phyloP scores from a whole-genome alignment of 140 eudicot species.

The Erigeron philadelphicus region DNA sequence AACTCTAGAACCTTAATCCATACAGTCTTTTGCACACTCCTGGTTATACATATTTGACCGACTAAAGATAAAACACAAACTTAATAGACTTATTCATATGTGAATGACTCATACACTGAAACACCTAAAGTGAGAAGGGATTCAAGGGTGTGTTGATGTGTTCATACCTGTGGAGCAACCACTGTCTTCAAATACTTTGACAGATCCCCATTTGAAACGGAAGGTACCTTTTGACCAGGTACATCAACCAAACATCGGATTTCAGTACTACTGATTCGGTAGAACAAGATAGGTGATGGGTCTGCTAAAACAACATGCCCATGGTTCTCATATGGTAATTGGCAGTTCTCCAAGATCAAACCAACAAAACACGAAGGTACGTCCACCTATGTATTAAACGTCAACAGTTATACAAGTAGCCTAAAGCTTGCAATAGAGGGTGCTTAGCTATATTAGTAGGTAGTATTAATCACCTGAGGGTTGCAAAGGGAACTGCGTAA shows the following conservation, averaged over 20 bases:
- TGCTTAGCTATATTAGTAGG: conserved; percentile 7
- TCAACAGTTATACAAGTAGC: conserved; percentile 1
- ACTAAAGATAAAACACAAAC: no score
- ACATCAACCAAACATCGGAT: conserved; percentile 80
- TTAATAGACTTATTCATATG: no score
- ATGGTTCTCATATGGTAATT: conserved; percentile 63
- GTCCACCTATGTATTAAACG: conserved; percentile 40
- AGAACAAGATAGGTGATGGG: conserved; percentile 80
- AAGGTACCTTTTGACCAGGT: conserved; percentile 82
- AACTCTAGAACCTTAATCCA: no score
- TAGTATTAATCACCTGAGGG: conserved; percentile 51
- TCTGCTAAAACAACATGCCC: conserved; percentile 83
- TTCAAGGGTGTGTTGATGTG: background rate
- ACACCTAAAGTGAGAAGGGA: background rate
- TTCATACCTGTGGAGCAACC: conserved; percentile 75
- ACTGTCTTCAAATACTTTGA: conserved; percentile 61
- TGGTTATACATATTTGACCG: no score
- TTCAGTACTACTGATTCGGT: conserved; percentile 77
- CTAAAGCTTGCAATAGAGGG: background rate
- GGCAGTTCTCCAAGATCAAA: conserved; percentile 64
- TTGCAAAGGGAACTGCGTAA: conserved; percentile 66
- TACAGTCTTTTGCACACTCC: no score
- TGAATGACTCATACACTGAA: no score
- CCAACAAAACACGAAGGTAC: conserved; percentile 85
- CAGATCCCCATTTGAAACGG: conserved; percentile 68